Evolutionary conservation across 2,329 filamentous ascomycete genomes (phyloP).

Genomic region (Cladophialophora carrionii): DNA sequence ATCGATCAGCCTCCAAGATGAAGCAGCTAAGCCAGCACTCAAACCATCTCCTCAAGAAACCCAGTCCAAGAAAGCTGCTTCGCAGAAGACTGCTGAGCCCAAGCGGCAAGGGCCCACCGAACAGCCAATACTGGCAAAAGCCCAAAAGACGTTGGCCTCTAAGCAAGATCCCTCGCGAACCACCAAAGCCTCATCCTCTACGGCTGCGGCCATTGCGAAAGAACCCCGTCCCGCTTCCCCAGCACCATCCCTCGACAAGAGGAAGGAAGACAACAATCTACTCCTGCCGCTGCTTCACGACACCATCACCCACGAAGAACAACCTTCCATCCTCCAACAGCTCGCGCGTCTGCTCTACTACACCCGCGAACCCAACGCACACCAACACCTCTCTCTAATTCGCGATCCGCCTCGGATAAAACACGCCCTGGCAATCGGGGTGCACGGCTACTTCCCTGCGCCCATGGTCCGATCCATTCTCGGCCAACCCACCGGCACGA

Average conservation of each 20-base stretch:
- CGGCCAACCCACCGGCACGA: conserved; percentile 93
- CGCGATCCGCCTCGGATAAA: conserved; percentile 72
- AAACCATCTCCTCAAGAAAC: conserved; percentile 17
- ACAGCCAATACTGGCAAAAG: conserved; percentile 29
- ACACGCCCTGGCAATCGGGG: conserved; percentile 87
- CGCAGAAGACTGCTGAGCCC: conserved; percentile 19
- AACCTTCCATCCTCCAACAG: conserved; percentile 67
- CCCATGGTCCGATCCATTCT: conserved; percentile 85
- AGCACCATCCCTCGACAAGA: conserved; percentile 34
- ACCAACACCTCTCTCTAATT: conserved; percentile 72
- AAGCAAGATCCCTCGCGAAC: conserved; percentile 30
- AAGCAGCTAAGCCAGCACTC: conserved; percentile 18
- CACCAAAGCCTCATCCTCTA: conserved; percentile 30
- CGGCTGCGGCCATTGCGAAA: conserved; percentile 1
- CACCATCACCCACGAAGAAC: conserved; percentile 50
- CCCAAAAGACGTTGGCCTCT: conserved; percentile 42
- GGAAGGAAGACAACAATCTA: conserved; percentile 49
- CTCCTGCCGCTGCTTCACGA: conserved; percentile 54
- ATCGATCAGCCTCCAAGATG: conserved; percentile 38
- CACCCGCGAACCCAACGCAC: conserved; percentile 58
- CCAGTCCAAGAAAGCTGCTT: conserved; percentile 19
- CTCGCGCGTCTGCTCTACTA: conserved; percentile 51
- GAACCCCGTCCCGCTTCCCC: conserved; percentile 34
- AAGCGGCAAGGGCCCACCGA: conserved; percentile 9
- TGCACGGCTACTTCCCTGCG: conserved; percentile 92